Conservation (phyloP, 352 stramenopile species). For the Pythium guiyangense region DNA sequence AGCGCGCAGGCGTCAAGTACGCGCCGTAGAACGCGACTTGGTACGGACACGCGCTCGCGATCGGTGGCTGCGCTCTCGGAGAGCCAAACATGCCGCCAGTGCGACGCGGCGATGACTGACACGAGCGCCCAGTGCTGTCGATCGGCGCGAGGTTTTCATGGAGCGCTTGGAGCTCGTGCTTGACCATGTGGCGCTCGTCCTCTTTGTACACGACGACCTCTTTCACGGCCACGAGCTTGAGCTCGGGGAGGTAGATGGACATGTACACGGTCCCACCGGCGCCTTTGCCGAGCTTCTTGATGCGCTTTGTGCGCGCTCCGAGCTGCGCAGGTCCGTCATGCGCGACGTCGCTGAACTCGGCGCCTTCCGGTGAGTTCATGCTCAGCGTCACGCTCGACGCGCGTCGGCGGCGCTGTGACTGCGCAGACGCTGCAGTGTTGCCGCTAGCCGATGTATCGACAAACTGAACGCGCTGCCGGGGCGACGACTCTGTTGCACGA, state of each 20-base stretch:
- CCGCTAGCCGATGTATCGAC: neutral
- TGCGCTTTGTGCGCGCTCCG: slow-evolving; percentile 49
- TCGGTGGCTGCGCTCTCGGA: slow-evolving; percentile 2
- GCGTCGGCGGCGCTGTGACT: slow-evolving; percentile 19
- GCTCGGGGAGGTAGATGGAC: slow-evolving; percentile 71
- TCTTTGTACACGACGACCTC: slow-evolving; percentile 80
- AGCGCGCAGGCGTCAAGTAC: slow-evolving; percentile 70
- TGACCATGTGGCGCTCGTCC: slow-evolving; percentile 77
- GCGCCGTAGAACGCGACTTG: slow-evolving; percentile 89
- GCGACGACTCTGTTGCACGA: neutral
- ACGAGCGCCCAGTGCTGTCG: slow-evolving; percentile 6
- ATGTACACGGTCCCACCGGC: slow-evolving; percentile 83
- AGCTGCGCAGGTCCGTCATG: slow-evolving; percentile 66
- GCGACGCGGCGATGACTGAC: neutral
- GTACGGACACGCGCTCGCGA: slow-evolving; percentile 45
- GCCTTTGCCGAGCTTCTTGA: slow-evolving; percentile 77
- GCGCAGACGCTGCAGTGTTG: neutral
- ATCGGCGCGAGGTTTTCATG: slow-evolving; percentile 81
- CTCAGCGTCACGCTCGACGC: slow-evolving; percentile 53
- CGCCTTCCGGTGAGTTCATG: slow-evolving; percentile 58
- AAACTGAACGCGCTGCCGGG: slow-evolving; percentile 11
- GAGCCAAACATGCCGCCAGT: slow-evolving; percentile 3
- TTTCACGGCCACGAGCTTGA: slow-evolving; percentile 87
- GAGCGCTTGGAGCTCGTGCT: slow-evolving; percentile 83
- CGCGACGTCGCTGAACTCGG: slow-evolving; percentile 69